Percentiles rank a stretch among this genome's conserved stretches.
phyloP scores from a whole-genome alignment of 1,139 yeast genomes.

The Sporopachydermia cereana region DNA sequence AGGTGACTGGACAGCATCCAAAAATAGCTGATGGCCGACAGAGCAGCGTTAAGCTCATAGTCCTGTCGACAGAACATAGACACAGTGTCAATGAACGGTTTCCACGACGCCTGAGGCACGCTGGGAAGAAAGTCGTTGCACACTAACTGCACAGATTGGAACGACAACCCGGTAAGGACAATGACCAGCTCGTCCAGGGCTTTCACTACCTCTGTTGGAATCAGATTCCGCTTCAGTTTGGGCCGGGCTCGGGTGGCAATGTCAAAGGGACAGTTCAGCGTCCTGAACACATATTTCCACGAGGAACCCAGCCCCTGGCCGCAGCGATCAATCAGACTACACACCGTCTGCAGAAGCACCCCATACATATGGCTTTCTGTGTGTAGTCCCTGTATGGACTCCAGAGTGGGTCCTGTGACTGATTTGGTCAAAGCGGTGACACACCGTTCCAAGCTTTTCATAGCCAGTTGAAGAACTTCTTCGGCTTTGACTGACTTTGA shows the following conservation, averaged over 20 bases:
- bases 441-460: not conserved
- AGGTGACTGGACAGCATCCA: constrained; percentile 83
- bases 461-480: not conserved
- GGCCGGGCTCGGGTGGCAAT: constrained; percentile 18
- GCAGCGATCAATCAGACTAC: constrained; percentile 61
- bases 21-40: constrained; percentile 81
- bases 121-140: constrained; percentile 72
- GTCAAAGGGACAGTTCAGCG: constrained; percentile 57
- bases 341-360: constrained; percentile 48
- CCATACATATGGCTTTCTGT: constrained; percentile 60
- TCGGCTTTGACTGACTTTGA: not conserved
- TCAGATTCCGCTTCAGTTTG: not conserved
- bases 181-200: constrained; percentile 1
- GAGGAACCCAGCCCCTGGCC: constrained; percentile 49
- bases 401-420: constrained; percentile 14
- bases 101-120: constrained; percentile 52
- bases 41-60: constrained; percentile 72
- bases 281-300: constrained; percentile 63
- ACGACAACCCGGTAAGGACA: constrained; percentile 45
- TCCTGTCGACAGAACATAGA: constrained; percentile 59
- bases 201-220: not conserved
- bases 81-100: constrained; percentile 57
- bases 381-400: constrained; percentile 25
- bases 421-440: constrained; percentile 4
- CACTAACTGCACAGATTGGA: constrained; percentile 69